Evolutionary conservation across 148 eudicot species (phyloP), one percentile per base, ranked within the genome.

Genomic region (Rhododendron kiyosumense): DNA sequence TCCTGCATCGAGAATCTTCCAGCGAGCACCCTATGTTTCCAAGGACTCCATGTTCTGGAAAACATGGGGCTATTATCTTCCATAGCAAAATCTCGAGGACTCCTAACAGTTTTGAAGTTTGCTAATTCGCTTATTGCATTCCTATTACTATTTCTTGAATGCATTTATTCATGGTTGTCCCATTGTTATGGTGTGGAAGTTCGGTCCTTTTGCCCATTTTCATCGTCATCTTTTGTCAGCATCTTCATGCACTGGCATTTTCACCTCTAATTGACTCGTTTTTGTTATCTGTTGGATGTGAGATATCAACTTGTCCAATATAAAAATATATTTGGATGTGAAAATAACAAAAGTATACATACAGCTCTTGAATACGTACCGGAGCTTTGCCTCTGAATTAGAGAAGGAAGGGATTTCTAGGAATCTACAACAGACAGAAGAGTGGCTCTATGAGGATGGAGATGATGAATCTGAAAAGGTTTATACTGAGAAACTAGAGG

Each of bases 371-470:
- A 84, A 89, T 90, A 90, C 92, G n/a, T 94, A 92, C 77, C 91
- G 91, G 87, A 93, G 91, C 86, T 97, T 91, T 88, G 93, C 92
- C 79, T 84, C 94, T 7, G 98, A 93, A 41, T 84, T 90, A 41
- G 98, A 97, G 84, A 94, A 87, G 88, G 95, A 94, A 85, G 91
- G 84, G 11, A 89, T 97, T 77, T 91, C 95, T 74, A 82, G 88
- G 89, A 90, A 82, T 63, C 86, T 97, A 81, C 98, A 92, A 87
- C 89, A 93, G 85, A 93, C 95, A 45, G 98, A 97, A 88, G 98
- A 97, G 46, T 97, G 98, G 98, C 97, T 97, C 49, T 97, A 97
- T 85, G 99, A 93, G 77, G 99, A 97, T 76, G 98, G 98, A 65
- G 98, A 93, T 90, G 95, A 95, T 88, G 98, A 95, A 89, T 89